Evolutionary conservation across 2,329 filamentous ascomycete genomes (phyloP).

Genomic region (Alternaria infectoria): DNA sequence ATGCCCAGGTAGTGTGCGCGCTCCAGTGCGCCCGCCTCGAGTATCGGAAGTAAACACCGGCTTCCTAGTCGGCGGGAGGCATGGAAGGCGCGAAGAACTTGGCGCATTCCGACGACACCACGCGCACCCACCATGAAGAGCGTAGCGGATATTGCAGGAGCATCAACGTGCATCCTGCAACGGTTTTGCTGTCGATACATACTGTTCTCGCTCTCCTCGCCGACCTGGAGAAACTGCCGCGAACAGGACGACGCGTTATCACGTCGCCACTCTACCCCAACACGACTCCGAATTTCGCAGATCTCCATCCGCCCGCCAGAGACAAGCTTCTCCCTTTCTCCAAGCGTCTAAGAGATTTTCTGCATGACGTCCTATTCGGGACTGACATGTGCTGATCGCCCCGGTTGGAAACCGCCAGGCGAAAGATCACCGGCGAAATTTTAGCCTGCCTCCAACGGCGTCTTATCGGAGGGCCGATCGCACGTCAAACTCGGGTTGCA

Average conservation of each 20-base stretch:
- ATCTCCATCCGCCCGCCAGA: conserved; percentile 3
- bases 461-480: conserved; percentile 19
- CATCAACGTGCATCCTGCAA: background rate
- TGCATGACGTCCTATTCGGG: conserved; percentile 2
- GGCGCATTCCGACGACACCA: background rate
- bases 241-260: conserved; percentile 8
- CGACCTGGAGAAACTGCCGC: conserved; percentile 4
- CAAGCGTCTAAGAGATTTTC: conserved; percentile 3
- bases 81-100: background rate
- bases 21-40: background rate
- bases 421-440: conserved; percentile 10
- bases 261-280: conserved; percentile 6
- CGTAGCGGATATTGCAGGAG: conserved; percentile 11
- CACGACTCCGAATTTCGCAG: conserved; percentile 1
- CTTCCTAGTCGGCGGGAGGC: background rate
- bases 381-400: conserved; percentile 18
- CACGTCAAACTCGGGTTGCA: conserved; percentile 8
- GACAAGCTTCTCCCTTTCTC: conserved; percentile 2
- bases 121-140: background rate
- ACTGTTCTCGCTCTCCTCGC: conserved; percentile 2
- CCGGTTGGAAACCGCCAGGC: conserved; percentile 15
- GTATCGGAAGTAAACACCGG: background rate
- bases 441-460: conserved; percentile 21
- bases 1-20: background rate
- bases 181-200: background rate